These are phyloP conservation scores for Pleurozium schreberi DNA, from an alignment of 225 moss, liverwort and hornwort species.

Conservation along the genomic window DNA sequence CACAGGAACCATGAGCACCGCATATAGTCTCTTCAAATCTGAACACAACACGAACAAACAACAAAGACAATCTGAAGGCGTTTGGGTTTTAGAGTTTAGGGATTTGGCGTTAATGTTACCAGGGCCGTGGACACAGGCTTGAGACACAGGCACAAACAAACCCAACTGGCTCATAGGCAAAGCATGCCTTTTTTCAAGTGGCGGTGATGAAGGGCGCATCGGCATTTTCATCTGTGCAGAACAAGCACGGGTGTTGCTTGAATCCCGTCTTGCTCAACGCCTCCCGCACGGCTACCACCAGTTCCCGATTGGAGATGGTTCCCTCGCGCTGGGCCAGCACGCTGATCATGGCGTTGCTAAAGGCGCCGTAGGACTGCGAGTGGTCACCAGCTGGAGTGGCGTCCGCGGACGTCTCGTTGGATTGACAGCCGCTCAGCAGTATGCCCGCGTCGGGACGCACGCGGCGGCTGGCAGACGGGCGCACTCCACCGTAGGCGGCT, in stretches of 20 bases:
- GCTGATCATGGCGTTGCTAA: constrained; percentile 71
- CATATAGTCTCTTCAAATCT: not conserved
- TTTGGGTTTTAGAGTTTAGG: not conserved
- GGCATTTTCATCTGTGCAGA: constrained; percentile 47
- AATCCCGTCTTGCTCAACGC: constrained; percentile 53
- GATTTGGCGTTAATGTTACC: not conserved
- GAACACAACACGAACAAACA: not conserved
- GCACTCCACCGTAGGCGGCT: constrained; percentile 32
- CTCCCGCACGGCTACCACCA: constrained; percentile 50
- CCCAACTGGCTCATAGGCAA: not conserved
- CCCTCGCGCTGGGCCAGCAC: constrained; percentile 19
- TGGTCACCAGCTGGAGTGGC: constrained; percentile 68
- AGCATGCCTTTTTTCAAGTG: not conserved
- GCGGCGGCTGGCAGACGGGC: constrained; percentile 36
- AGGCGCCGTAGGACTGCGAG: constrained; percentile 72
- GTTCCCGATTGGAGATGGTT: constrained; percentile 42
- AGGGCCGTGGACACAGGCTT: not conserved
- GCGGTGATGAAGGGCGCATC: constrained; percentile 42
- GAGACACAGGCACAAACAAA: not conserved
- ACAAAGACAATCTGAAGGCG: not conserved
- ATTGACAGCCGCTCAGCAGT: constrained; percentile 72
- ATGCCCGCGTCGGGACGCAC: constrained; percentile 48
- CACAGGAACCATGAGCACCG: not conserved
- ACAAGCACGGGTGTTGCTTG: constrained; percentile 86
- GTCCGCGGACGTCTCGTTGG: constrained; percentile 86